phyloP scores from a whole-genome alignment of 1,284 basidiomycete genomes.

The Malassezia brasiliensis region DNA sequence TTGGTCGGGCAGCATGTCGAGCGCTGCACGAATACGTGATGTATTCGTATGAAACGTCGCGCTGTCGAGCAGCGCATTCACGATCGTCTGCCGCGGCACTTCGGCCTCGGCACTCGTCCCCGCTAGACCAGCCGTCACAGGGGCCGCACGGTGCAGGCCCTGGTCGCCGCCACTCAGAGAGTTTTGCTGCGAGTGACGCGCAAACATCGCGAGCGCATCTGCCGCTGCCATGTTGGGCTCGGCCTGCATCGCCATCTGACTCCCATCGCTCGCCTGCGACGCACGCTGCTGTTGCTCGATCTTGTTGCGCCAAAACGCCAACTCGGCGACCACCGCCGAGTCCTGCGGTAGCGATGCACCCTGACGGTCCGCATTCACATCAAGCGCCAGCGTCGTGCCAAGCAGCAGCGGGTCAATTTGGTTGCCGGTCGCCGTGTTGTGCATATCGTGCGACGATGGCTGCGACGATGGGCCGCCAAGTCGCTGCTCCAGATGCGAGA shows the following conservation, averaged over 20 bases:
- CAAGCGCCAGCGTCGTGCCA: constrained; percentile 14
- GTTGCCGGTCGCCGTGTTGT: neutral
- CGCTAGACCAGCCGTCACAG: neutral
- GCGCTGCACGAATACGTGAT: constrained; percentile 23
- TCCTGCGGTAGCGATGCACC: constrained; percentile 11
- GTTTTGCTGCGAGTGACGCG: constrained; percentile 14
- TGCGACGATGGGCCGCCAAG: constrained; percentile 12
- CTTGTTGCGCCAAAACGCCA: constrained; percentile 18
- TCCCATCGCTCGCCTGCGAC: constrained; percentile 1
- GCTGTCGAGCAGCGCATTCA: constrained; percentile 13
- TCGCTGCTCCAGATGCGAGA: constrained; percentile 27
- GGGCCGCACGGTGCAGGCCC: neutral
- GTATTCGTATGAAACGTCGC: constrained; percentile 17
- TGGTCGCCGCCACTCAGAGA: constrained; percentile 10
- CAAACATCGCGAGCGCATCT: constrained; percentile 20
- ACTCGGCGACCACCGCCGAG: constrained; percentile 14
- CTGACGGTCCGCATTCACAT: constrained; percentile 15
- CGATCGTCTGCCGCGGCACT: constrained; percentile 8
- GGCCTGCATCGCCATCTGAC: constrained; percentile 18
- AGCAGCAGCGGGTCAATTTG: constrained; percentile 19
- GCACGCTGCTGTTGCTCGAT: constrained; percentile 19
- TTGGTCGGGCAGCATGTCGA: constrained; percentile 31
- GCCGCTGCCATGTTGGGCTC: constrained; percentile 19
- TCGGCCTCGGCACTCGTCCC: constrained; percentile 2
- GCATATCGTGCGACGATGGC: constrained; percentile 13